Base-by-base conservation (phyloP, 768 basidiomycete species). In the Russula sp. region DNA sequence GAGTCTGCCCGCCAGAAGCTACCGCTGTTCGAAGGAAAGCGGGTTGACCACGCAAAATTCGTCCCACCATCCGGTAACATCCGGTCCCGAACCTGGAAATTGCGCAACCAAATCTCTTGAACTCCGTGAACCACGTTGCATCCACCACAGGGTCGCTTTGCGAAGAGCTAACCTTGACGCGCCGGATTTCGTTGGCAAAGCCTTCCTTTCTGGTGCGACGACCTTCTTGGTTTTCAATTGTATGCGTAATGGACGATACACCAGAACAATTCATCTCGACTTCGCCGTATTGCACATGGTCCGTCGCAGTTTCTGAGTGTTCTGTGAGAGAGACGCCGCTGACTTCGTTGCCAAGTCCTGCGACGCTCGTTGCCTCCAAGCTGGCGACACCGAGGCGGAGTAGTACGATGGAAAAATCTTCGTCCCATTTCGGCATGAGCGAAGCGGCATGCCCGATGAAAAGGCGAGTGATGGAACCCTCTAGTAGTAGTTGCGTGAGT, bases 261-360 rank as follows among this genome's bases (percentile, higher is more conserved):
- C 81, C 82, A 9, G 69, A 68, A 7, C 77, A 75, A 54, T 73
- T 74, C 37, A 84, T 71, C 52, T 78, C 72, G 13, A 80, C 73
- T 3, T 72, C 71, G 4, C 77, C 71, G 54, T 69, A 73, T 32
- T 74, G 72, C 62, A 57, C 66, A 54, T 37, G 67, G 65, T 22
- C 54, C 63, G 51, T 70, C 65, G 57, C 54, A 50, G 47, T n/a
- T 44, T 69, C 61, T 40, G 58, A 44, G 48, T 56, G 44, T 49
- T 66, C 59, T 1, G 68, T 44, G 44, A 70, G 67, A 32, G 73
- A 67, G 54, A 90, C 77, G 5, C 80, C 75, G 7, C 83, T 83
- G 13, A 90, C 84, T 72, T 91, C 88, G 68, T 91, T 89, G 1
- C 85, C 84, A 70, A 88, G 79, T 3, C 89, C 89, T 27, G 83